Evolutionary conservation across 164 flowering plant genomes (phyloP), one percentile per base, ranked within the genome.

Genomic region (Kalanchoe fedtschenkoi): DNA sequence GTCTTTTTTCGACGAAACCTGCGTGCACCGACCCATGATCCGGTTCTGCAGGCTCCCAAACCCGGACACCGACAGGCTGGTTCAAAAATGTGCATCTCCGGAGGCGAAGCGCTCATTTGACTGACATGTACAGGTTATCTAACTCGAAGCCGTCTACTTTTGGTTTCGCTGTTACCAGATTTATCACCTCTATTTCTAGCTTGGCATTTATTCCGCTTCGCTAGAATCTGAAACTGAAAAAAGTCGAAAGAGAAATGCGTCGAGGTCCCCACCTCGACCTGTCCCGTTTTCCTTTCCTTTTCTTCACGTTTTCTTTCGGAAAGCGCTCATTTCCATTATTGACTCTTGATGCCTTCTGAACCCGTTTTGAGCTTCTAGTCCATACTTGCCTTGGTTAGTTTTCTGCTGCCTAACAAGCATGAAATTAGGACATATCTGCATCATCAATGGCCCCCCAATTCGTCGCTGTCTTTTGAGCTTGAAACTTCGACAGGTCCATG

Each of bases 351-450:
- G 32, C 56, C 4, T 10, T 51, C 33, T 47, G 54, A 47, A 22
- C 54, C 28, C 11, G 28, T 21, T 47, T 47, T 21, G 29, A n/a
- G 51, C 51, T 19, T 44, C 24, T 24, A n/a, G 51, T 44, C 51
- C 60, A 30, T 56, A 30, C 60, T 57, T n/a, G 60, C 24, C 38
- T 8, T 21, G 14, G 21, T 57, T 32, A 34, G 60, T 32, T 51
- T 26, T 51, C n/a, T 37, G 28, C 41, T 33, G 61, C 61, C 61
- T 58, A 58, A 58, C 61, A 58, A 34, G 8, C 26, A 26, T 34
- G 61, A 58, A 58, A 58, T 58, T 58, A 58, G 61, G 61, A 58
- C 13, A 34, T 34, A 58, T 32, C 29, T 22, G 41, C 61, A 37
- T 58, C 61, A 58, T 51, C 56, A 26, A 30, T 51, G 56, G 56